phyloP scores from a whole-genome alignment of 345 rosid species.

The Chamaenerion angustifolium region DNA sequence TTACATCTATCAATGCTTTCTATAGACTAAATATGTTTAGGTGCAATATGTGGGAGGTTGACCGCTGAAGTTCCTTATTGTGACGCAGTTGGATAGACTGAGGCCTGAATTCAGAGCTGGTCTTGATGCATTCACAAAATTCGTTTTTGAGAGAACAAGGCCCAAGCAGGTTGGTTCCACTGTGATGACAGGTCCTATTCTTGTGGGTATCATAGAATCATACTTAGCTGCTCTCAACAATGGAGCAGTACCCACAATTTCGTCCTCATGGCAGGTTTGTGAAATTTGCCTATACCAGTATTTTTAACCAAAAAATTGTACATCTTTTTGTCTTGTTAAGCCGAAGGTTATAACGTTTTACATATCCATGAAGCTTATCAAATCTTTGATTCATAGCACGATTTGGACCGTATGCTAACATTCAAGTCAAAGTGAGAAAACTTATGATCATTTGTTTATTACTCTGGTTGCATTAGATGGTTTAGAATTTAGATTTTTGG shows the following conservation, averaged over 20 bases:
- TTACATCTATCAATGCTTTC: background rate
- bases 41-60: background rate
- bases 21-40: background rate
- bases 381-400: too few relatives aligned
- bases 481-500: too few relatives aligned
- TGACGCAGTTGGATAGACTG: slow-evolving; percentile 52
- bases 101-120: slow-evolving; percentile 85
- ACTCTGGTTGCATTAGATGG: too few relatives aligned
- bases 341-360: too few relatives aligned
- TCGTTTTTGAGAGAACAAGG: slow-evolving; percentile 95
- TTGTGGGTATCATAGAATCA: slow-evolving; percentile 78
- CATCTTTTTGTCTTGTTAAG: too few relatives aligned
- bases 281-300: too few relatives aligned
- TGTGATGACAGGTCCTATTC: slow-evolving; percentile 81
- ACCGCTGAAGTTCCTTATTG: background rate
- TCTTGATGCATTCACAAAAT: slow-evolving; percentile 79
- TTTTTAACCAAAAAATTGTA: too few relatives aligned
- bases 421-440: too few relatives aligned
- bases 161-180: slow-evolving; percentile 94
- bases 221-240: slow-evolving; percentile 89
- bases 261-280: slow-evolving; percentile 97
- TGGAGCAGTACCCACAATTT: slow-evolving; percentile 96
- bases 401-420: too few relatives aligned
- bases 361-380: too few relatives aligned
- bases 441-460: too few relatives aligned